phyloP scores from a whole-genome alignment of 257 asterid genomes.

The Henckelia pumila region DNA sequence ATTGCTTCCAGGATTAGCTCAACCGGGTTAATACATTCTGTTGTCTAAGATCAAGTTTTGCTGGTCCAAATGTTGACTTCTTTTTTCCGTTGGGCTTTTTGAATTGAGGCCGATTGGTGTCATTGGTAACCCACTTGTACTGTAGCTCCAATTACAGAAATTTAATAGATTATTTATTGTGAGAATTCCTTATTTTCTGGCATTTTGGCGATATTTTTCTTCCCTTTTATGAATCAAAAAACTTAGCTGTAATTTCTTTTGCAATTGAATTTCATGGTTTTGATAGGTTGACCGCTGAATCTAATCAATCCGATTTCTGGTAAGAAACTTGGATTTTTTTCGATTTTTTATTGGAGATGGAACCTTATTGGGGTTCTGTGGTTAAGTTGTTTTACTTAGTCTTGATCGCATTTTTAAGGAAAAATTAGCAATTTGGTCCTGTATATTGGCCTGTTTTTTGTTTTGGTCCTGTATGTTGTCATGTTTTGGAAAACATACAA shows the following conservation, averaged over 20 bases:
- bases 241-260: not conserved
- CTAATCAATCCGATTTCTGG: not conserved
- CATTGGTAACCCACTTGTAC: conserved; percentile 14
- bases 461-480: too few species aligned
- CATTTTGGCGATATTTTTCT: not conserved
- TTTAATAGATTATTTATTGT: conserved; percentile 4
- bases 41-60: conserved; percentile 38
- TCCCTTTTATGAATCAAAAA: not conserved
- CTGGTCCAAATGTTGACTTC: not conserved
- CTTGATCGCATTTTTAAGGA: too few species aligned
- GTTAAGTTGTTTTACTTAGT: not conserved
- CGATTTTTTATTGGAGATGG: not conserved
- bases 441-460: too few species aligned
- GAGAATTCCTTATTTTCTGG: not conserved
- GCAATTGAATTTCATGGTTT: not conserved
- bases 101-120: conserved; percentile 18
- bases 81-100: conserved; percentile 1
- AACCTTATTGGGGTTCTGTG: not conserved
- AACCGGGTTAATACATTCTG: conserved; percentile 83
- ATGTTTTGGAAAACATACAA: too few species aligned
- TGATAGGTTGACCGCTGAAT: conserved; percentile 19
- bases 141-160: conserved; percentile 17
- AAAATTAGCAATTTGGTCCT: too few species aligned
- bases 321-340: not conserved
- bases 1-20: conserved; percentile 87